phyloP scores from a whole-genome alignment of 371 early-diverging fungal species.

The Mycotypha africana region DNA sequence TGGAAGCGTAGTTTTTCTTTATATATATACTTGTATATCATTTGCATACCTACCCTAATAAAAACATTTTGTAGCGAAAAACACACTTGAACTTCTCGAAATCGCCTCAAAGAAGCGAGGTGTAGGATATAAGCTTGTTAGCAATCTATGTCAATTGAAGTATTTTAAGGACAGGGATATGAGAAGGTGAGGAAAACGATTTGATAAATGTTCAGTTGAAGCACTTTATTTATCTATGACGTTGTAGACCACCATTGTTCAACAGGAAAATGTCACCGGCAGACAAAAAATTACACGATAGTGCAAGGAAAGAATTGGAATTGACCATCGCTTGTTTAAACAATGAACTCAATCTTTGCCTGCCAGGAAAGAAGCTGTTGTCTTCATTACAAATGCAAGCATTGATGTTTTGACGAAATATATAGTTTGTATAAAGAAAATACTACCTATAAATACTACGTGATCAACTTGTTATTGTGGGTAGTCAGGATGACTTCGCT shows the following conservation, averaged over 20 bases:
- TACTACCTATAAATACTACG: no score
- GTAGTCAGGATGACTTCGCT: no score
- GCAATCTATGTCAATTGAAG: slow-evolving; percentile 17
- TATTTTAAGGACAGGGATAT: slow-evolving; percentile 12
- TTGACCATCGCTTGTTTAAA: slow-evolving; percentile 17
- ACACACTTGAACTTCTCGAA: slow-evolving; percentile 17
- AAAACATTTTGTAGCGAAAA: slow-evolving; percentile 6
- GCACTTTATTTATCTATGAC: not conserved
- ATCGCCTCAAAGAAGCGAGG: slow-evolving; percentile 12
- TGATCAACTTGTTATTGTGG: no score
- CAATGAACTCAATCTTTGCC: slow-evolving; percentile 11
- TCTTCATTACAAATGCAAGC: no score
- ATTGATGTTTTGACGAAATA: no score
- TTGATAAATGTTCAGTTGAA: not conserved
- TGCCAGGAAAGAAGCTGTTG: no score
- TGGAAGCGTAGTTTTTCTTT: not conserved
- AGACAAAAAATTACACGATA: slow-evolving; percentile 4
- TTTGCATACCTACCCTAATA: not conserved
- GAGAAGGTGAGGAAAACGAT: slow-evolving; percentile 5
- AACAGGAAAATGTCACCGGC: slow-evolving; percentile 10
- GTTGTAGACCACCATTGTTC: slow-evolving; percentile 14
- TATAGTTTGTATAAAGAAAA: no score
- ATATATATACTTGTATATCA: not conserved
- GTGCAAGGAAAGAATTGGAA: slow-evolving; percentile 13
- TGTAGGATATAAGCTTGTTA: slow-evolving; percentile 15